These are phyloP conservation scores for Setomelanomma holmii DNA, from an alignment of 2,329 filamentous ascomycete species.

Conservation along the genomic window DNA sequence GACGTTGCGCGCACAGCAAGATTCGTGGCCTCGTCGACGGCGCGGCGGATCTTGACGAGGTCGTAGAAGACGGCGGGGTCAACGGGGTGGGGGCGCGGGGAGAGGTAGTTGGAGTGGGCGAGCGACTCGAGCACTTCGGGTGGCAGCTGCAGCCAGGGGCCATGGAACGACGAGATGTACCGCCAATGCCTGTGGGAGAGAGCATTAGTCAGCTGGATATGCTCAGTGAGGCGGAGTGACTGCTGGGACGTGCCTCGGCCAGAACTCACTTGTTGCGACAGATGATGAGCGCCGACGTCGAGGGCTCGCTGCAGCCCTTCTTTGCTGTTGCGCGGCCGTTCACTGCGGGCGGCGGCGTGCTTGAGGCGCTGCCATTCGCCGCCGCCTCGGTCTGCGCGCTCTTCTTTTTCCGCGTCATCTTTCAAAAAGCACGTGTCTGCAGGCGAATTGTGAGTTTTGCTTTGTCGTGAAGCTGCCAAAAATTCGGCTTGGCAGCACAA, in stretches of 20 bases:
- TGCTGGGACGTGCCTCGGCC: conserved; percentile 29
- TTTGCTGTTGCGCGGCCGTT: conserved; percentile 2
- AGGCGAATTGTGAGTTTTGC: conserved; percentile 3
- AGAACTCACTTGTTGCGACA: conserved; percentile 53
- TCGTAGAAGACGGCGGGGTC: conserved; percentile 85
- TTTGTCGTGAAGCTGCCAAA: conserved; percentile 14
- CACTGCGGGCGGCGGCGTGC: conserved; percentile 9
- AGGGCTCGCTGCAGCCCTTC: conserved; percentile 15
- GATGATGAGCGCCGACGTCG: conserved; percentile 47
- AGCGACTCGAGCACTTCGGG: conserved; percentile 80
- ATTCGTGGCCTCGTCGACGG: conserved; percentile 81
- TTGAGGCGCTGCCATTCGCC: conserved; percentile 19
- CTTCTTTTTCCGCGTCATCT: conserved; percentile 48
- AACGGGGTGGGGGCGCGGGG: conserved; percentile 76
- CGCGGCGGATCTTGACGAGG: conserved; percentile 78
- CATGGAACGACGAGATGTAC: conserved; percentile 83
- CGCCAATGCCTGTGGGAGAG: conserved; percentile 72
- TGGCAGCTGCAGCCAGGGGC: conserved; percentile 81
- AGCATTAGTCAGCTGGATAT: conserved; percentile 15
- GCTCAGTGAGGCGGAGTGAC: conserved; percentile 8
- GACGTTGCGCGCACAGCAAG: conserved; percentile 79
- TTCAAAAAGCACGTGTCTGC: background rate
- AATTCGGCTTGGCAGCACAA: conserved; percentile 27
- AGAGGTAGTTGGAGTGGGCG: conserved; percentile 80
- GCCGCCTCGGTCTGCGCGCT: conserved; percentile 29